Evolutionary conservation across 129 eudicot species (phyloP).

Genomic region (Sambucus nigra): DNA sequence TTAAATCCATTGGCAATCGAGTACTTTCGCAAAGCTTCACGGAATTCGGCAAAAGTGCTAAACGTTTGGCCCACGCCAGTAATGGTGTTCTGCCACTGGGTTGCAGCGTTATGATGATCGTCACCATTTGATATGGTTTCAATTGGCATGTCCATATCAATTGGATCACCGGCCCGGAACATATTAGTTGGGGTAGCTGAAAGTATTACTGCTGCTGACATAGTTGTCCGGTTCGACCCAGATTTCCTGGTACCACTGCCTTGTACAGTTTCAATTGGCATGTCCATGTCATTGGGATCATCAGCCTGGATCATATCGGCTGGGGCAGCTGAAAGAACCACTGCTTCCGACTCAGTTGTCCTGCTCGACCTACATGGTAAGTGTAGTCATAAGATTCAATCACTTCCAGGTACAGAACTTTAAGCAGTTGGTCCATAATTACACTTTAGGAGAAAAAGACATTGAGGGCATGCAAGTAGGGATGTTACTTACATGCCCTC

Average conservation of each 20-base stretch:
- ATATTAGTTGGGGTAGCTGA: background rate
- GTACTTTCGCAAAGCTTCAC: conserved; percentile 18
- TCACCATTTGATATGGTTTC: conserved; percentile 4
- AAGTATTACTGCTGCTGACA: too few species aligned
- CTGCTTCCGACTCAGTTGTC: conserved; percentile 3
- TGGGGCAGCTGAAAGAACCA: background rate
- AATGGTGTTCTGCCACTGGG: conserved; percentile 17
- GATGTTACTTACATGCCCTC: background rate
- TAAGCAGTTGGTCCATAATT: too few species aligned
- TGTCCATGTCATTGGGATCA: conserved; percentile 12
- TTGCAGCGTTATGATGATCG: conserved; percentile 3
- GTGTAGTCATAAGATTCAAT: background rate
- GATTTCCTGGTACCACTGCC: background rate
- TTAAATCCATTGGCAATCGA: conserved; percentile 20
- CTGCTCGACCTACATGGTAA: conserved; percentile 13
- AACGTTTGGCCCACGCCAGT: conserved; percentile 19
- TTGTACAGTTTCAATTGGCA: background rate
- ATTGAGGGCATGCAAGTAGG: background rate
- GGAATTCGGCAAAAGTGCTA: conserved; percentile 13
- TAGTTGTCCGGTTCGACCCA: background rate
- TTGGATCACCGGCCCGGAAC: too few species aligned
- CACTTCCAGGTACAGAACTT: background rate
- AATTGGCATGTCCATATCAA: conserved; percentile 6
- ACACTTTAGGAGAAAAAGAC: too few species aligned
- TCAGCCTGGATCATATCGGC: background rate